phyloP scores from a whole-genome alignment of 1,139 yeast species.

The Sugiyamaella grinbergsii region DNA sequence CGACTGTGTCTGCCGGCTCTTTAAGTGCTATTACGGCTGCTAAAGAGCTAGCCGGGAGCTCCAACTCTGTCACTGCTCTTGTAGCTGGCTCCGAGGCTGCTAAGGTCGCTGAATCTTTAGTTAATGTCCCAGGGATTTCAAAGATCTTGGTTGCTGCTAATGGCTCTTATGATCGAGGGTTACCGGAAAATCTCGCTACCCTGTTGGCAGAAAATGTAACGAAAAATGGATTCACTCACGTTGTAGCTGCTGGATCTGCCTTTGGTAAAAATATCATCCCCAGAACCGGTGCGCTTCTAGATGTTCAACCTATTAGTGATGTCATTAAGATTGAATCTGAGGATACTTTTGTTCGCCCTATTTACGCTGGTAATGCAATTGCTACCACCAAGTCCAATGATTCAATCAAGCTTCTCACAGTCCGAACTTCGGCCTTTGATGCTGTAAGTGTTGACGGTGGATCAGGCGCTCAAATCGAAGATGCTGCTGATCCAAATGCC shows the following conservation, averaged over 20 bases:
- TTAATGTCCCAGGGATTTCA: constrained; percentile 44
- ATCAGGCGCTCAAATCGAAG: constrained; percentile 54
- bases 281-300: constrained; percentile 80
- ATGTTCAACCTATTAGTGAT: constrained; percentile 86
- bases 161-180: constrained; percentile 44
- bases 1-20: constrained; percentile 64
- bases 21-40: constrained; percentile 51
- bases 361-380: constrained; percentile 93
- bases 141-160: constrained; percentile 45
- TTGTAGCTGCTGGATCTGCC: constrained; percentile 79
- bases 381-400: constrained; percentile 79
- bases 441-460: constrained; percentile 51
- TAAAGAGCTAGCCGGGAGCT: constrained; percentile 39
- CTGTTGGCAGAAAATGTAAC: constrained; percentile 47
- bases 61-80: constrained; percentile 46
- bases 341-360: constrained; percentile 84
- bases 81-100: constrained; percentile 45
- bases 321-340: constrained; percentile 65
- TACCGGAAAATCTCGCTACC: constrained; percentile 45
- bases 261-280: constrained; percentile 88
- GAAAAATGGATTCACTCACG: constrained; percentile 60
- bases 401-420: constrained; percentile 64
- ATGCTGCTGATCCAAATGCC: constrained; percentile 45
- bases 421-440: constrained; percentile 83
- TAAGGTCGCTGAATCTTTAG: constrained; percentile 40